phyloP scores from a whole-genome alignment of 768 basidiomycete genomes.

The Naematelia encephala region DNA sequence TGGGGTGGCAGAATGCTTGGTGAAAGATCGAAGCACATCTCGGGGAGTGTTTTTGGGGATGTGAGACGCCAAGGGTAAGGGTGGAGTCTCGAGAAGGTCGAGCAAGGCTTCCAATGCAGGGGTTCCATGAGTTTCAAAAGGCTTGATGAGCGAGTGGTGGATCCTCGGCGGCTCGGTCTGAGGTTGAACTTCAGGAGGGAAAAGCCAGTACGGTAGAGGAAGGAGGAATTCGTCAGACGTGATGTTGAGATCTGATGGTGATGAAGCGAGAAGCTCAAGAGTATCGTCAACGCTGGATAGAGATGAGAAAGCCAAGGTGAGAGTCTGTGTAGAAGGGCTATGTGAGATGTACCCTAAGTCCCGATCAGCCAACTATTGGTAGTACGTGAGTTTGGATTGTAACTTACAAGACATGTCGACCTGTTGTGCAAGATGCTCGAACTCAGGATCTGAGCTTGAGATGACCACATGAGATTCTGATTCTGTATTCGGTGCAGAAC shows the following conservation, averaged over 20 bases:
- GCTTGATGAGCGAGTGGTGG: conserved; percentile 25
- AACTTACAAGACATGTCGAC: conserved; percentile 14
- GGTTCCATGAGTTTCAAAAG: conserved; percentile 27
- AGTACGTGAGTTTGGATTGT: too few species aligned
- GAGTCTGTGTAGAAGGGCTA: conserved; percentile 36
- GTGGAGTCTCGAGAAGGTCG: conserved; percentile 27
- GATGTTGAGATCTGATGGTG: conserved; percentile 4
- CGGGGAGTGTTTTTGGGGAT: conserved; percentile 2
- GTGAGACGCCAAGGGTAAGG: conserved; percentile 7
- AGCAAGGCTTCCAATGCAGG: conserved; percentile 25
- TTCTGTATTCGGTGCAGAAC: not conserved
- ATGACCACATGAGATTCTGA: conserved; percentile 4
- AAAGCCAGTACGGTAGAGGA: conserved; percentile 26
- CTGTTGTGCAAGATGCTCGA: not conserved
- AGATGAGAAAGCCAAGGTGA: conserved; percentile 41
- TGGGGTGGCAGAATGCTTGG: not conserved
- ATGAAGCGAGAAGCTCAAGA: conserved; percentile 31
- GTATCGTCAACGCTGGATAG: conserved; percentile 27
- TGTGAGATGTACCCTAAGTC: conserved; percentile 42
- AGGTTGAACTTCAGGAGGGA: conserved; percentile 17
- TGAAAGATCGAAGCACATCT: conserved; percentile 4
- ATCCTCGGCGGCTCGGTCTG: conserved; percentile 18
- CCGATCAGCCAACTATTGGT: conserved; percentile 3
- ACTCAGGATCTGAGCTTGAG: not conserved
- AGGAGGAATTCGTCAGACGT: conserved; percentile 13